Conservation (phyloP, 2,329 filamentous ascomycete genomes). For the Venturiaceae sp. region DNA sequence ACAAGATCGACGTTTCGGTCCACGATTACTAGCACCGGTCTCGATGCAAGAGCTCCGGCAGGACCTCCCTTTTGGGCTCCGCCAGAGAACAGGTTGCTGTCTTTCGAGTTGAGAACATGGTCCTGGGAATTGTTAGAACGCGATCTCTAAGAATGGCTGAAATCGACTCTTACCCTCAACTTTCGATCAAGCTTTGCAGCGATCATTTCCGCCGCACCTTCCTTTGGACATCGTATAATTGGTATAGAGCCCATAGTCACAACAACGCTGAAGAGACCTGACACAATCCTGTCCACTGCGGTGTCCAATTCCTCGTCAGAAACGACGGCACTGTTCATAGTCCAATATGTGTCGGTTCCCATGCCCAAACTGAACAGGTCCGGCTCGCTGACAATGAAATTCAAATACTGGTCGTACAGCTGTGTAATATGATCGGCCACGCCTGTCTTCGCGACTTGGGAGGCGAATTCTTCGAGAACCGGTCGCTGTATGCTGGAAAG, state of each 20-base stretch:
- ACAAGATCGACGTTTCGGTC: constrained; percentile 94
- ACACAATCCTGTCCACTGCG: constrained; percentile 85
- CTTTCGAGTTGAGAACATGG: constrained; percentile 94
- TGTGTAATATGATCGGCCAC: constrained; percentile 87
- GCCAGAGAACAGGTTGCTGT: constrained; percentile 68
- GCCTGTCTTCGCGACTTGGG: constrained; percentile 72
- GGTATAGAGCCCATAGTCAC: constrained; percentile 98
- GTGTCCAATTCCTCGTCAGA: constrained; percentile 82
- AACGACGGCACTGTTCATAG: constrained; percentile 87
- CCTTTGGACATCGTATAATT: constrained; percentile 89
- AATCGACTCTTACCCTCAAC: constrained; percentile 45
- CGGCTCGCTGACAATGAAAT: constrained; percentile 92
- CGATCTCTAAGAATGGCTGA: too few species aligned
- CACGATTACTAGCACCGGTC: constrained; percentile 85
- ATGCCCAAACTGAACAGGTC: constrained; percentile 92
- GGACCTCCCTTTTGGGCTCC: constrained; percentile 23
- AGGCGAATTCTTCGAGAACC: constrained; percentile 87
- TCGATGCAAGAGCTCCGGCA: constrained; percentile 47
- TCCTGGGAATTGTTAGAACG: constrained; percentile 35
- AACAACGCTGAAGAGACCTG: constrained; percentile 91
- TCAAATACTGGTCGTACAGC: constrained; percentile 92
- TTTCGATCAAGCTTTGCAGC: constrained; percentile 91
- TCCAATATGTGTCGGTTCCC: constrained; percentile 89
- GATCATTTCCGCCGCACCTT: constrained; percentile 87
- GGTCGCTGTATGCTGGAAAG: constrained; percentile 85